Percentiles rank a stretch among this genome's conserved stretches.
Evolutionary conservation across 768 basidiomycete species (phyloP).

Genomic region (Saitozyma podzolica): DNA sequence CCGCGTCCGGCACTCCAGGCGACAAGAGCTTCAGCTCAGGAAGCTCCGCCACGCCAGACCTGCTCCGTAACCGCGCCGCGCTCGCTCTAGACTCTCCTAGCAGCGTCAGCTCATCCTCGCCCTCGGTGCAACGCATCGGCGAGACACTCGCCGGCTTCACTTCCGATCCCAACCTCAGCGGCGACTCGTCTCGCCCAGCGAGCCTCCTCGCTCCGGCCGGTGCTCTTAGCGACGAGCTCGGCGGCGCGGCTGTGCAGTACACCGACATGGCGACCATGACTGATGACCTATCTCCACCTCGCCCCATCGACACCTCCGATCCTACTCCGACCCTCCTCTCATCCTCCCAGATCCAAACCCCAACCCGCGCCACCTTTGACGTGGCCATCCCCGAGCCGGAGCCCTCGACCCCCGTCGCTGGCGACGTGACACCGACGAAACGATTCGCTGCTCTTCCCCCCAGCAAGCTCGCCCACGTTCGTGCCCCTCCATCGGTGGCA

Average conservation of each 20-base stretch:
- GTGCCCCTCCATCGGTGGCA: constrained; percentile 29
- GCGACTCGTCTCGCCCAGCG: constrained; percentile 7
- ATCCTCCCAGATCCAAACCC: constrained; percentile 22
- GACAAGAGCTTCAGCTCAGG: constrained; percentile 40
- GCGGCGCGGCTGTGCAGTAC: constrained; percentile 23
- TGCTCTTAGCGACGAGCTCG: constrained; percentile 47
- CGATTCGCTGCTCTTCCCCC: constrained; percentile 24
- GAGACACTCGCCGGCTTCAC: neutral
- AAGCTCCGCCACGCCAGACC: constrained; percentile 40
- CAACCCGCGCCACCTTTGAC: constrained; percentile 6
- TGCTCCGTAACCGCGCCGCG: constrained; percentile 28
- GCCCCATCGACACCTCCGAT: constrained; percentile 6
- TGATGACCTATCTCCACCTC: constrained; percentile 29
- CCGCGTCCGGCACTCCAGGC: constrained; percentile 22
- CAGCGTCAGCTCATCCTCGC: constrained; percentile 2
- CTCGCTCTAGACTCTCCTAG: constrained; percentile 15
- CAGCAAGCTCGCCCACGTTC: constrained; percentile 23
- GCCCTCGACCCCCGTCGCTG: constrained; percentile 11
- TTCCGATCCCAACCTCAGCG: constrained; percentile 5
- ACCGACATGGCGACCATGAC: constrained; percentile 33
- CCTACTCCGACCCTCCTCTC: constrained; percentile 13
- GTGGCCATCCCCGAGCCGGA: neutral
- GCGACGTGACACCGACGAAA: constrained; percentile 39
- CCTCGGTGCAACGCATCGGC: neutral
- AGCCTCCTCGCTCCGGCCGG: constrained; percentile 22